Evolutionary conservation across 140 eudicot genomes (phyloP).

Genomic region (Ambrosia hybrid): DNA sequence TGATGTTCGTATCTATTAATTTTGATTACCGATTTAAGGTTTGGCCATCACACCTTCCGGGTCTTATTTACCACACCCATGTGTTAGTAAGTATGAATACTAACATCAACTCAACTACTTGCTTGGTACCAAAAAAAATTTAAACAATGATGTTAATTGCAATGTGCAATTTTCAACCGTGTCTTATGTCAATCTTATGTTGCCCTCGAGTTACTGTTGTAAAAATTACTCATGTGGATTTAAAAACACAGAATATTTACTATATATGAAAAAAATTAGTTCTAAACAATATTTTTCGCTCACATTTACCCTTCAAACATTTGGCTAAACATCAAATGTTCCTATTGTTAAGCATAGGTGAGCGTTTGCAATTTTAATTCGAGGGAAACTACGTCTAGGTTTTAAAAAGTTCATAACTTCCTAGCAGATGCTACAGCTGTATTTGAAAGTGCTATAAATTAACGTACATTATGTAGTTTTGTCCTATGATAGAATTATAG

Average conservation of each 20-base stretch:
- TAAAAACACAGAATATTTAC: not conserved
- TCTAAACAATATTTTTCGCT: conserved; percentile 3
- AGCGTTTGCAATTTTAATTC: not conserved
- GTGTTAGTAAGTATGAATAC: conserved; percentile 29
- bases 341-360: not conserved
- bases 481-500: no score
- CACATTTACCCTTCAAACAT: not conserved
- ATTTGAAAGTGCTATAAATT: no score
- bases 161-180: not conserved
- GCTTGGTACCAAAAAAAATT: conserved; percentile 10
- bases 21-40: no score
- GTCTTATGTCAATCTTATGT: conserved; percentile 2
- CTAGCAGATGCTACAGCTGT: no score
- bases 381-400: conserved; percentile 11
- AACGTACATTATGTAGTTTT: no score
- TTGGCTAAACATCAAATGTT: not conserved
- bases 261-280: not conserved
- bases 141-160: conserved; percentile 2
- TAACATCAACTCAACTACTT: conserved; percentile 18
- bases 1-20: no score
- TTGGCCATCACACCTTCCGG: no score
- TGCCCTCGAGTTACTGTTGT: no score
- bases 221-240: no score
- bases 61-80: no score
- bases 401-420: conserved; percentile 1